phyloP scores from a whole-genome alignment of 202 grass and related monocot genomes.

The Carex arenaria region DNA sequence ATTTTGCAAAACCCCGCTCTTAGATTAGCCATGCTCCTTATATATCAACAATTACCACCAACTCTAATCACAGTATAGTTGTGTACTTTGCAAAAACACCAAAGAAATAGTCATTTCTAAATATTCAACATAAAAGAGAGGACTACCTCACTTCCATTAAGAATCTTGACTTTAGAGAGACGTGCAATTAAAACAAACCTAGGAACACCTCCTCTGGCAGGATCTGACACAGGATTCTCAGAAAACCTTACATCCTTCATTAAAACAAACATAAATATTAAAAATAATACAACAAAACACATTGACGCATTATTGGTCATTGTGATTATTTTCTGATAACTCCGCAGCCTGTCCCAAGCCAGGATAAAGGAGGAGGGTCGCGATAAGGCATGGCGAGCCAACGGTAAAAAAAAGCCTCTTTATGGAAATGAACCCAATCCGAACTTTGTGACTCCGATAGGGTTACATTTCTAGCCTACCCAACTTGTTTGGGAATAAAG shows the following conservation, averaged over 20 bases:
- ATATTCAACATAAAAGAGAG: background rate
- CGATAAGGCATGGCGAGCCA: no score
- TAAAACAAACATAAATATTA: slow-evolving; percentile 32
- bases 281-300: background rate
- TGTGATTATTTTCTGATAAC: background rate
- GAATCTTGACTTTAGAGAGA: slow-evolving; percentile 61
- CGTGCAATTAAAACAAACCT: slow-evolving; percentile 90
- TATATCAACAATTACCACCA: background rate
- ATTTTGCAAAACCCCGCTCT: background rate
- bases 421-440: no score
- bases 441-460: no score
- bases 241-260: slow-evolving; percentile 88
- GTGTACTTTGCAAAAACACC: background rate
- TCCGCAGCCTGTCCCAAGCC: no score
- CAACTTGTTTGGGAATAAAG: no score
- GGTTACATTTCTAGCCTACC: no score
- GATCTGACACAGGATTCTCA: slow-evolving; percentile 87
- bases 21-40: background rate
- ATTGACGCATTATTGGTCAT: background rate
- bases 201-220: slow-evolving; percentile 62
- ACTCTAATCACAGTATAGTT: background rate
- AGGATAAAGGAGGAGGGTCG: no score
- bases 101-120: background rate
- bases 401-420: no score
- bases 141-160: slow-evolving; percentile 92